These are phyloP conservation scores for Acorus calamus DNA, from an alignment of 106 monocot genomes.

Conservation along the genomic window DNA sequence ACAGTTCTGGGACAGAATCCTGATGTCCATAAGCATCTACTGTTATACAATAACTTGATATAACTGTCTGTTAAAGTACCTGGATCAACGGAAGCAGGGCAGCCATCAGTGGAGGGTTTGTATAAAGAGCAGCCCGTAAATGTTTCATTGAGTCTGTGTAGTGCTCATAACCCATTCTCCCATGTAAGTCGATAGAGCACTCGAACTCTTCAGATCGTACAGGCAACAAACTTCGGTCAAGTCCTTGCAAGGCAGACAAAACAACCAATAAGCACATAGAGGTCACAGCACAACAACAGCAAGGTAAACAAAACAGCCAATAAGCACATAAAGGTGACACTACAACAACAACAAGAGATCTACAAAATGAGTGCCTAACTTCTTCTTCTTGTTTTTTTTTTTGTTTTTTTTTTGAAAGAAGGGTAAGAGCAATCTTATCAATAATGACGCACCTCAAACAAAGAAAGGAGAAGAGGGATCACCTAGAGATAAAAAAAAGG, in stretches of 20 bases:
- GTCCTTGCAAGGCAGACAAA: slow-evolving; percentile 8
- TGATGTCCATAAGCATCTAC: too few relatives aligned
- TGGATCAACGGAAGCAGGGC: slow-evolving; percentile 64
- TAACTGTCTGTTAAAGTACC: too few relatives aligned
- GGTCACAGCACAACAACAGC: neutral
- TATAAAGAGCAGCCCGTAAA: slow-evolving; percentile 56
- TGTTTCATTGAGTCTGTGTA: slow-evolving; percentile 49
- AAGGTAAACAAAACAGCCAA: too few relatives aligned
- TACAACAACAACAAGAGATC: too few relatives aligned
- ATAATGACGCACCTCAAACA: too few relatives aligned
- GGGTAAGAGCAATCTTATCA: neutral
- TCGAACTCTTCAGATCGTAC: slow-evolving; percentile 23
- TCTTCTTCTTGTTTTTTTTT: too few relatives aligned
- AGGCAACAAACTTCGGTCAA: slow-evolving; percentile 54
- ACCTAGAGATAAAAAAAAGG: neutral
- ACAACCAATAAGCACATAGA: neutral
- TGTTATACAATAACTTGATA: too few relatives aligned
- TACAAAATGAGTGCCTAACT: too few relatives aligned
- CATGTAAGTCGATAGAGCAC: slow-evolving; percentile 17
- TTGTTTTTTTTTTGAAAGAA: too few relatives aligned
- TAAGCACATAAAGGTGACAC: too few relatives aligned
- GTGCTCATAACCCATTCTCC: slow-evolving; percentile 29
- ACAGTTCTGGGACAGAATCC: too few relatives aligned
- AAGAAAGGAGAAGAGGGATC: too few relatives aligned
- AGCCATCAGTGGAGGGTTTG: slow-evolving; percentile 41